Base-by-base conservation (phyloP, 2,329 filamentous ascomycete species). In the Plenodomus lindquistii region DNA sequence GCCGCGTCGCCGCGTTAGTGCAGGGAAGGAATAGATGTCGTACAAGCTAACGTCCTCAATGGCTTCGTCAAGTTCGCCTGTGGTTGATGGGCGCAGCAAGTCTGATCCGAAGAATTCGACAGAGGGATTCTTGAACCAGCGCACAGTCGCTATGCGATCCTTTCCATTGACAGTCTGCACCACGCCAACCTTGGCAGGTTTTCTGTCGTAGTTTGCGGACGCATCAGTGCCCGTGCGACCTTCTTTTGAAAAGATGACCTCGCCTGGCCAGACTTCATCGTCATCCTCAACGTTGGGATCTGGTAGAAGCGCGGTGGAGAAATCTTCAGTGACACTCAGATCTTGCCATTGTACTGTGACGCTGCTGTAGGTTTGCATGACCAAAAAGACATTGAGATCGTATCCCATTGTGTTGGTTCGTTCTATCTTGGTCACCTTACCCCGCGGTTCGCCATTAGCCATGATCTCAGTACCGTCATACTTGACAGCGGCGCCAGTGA, bases 321-420 rank as follows among this genome's bases (percentile, higher is more conserved):
- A 43, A 35, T 82, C 74, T 21, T 73, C 71, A 0, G 79, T 80
- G 22, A 79, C 69, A 8, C 75, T 75, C 15, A 79, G 72, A 59
- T 85, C 80, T 57, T 85, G 82, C 83, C 83, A 86, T 51, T 79
- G 77, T 4, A 85, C 78, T 1, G 71, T 77, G 11, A 79, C 77
- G n/a, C 71, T 67, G 2, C 80, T 80, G 17, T 70, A 71, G 10
- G 77, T 79, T 24, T 73, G 72, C 42, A 77, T 70, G 42, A 85
- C 72, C 11, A 77, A 73, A 55, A 79, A 83, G 2, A 83, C 75
- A 50, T 85, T 85, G 54, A 85, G 65, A 55, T 86, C 82, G 60
- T 80, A 83, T 1, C 81, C 82, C 35, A 79, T 69, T 8, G 76
- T 78, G 18, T 78, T 72, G 2, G 74, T 74, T 9, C 75, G 67